Conservation (phyloP, 2,329 filamentous ascomycete genomes). For the Colletotrichum orchidophilum region DNA sequence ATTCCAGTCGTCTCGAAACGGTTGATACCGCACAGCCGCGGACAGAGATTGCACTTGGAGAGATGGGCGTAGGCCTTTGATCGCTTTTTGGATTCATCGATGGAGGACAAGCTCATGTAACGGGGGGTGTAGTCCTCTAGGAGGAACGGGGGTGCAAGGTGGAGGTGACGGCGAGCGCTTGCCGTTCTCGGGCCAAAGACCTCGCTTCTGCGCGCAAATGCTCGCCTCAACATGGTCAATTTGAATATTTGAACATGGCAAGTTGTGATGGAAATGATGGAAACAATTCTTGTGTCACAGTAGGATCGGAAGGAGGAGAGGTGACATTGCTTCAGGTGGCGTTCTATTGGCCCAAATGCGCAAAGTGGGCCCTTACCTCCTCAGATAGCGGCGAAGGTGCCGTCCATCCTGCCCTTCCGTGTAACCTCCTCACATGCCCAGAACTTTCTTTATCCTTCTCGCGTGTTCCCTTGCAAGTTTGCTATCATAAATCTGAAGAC, state of each 20-base stretch:
- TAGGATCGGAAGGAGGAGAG: neutral
- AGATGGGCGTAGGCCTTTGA: slow-evolving; percentile 79
- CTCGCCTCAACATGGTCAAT: slow-evolving; percentile 9
- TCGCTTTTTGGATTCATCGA: slow-evolving; percentile 78
- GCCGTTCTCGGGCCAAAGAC: neutral
- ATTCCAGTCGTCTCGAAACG: slow-evolving; percentile 81
- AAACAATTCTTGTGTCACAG: slow-evolving; percentile 7
- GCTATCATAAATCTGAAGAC: neutral
- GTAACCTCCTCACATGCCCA: neutral
- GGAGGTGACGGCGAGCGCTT: slow-evolving; percentile 47
- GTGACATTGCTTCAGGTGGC: slow-evolving; percentile 18
- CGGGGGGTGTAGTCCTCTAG: slow-evolving; percentile 79
- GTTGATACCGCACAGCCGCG: slow-evolving; percentile 80
- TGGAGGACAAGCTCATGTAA: slow-evolving; percentile 73
- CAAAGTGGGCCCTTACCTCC: neutral
- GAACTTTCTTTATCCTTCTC: neutral
- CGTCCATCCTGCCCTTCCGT: neutral
- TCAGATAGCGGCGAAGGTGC: neutral
- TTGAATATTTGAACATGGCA: neutral
- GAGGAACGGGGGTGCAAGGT: slow-evolving; percentile 72
- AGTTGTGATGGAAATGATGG: neutral
- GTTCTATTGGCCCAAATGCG: neutral
- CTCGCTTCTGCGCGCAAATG: neutral
- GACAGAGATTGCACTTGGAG: slow-evolving; percentile 82
- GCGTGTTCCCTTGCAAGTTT: neutral